A percentile compares a stretch with the other conserved stretches of the same genome.
These are phyloP conservation scores for Emydomyces testavorans DNA, from an alignment of 2,329 filamentous ascomycete genomes.

Conservation along the genomic window DNA sequence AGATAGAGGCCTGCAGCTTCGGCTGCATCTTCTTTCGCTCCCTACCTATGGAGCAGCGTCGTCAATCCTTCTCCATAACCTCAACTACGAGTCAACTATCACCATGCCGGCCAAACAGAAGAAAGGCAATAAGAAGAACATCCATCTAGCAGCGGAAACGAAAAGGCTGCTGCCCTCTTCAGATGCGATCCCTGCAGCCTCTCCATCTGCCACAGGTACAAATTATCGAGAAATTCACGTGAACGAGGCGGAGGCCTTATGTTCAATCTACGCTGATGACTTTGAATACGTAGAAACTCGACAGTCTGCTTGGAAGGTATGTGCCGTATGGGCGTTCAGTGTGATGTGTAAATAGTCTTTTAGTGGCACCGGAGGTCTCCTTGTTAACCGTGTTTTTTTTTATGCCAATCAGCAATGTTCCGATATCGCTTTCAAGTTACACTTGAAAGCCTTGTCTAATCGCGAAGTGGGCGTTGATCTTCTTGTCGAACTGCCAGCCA, in stretches of 20 bases:
- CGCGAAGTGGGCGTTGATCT: conserved; percentile 59
- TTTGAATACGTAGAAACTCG: conserved; percentile 63
- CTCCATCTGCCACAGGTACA: conserved; percentile 32
- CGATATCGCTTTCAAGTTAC: conserved; percentile 69
- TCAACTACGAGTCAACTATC: conserved; percentile 23
- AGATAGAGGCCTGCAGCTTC: conserved; percentile 35
- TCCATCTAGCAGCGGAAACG: conserved; percentile 29
- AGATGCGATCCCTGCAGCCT: conserved; percentile 24
- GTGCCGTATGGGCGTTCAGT: conserved; percentile 18
- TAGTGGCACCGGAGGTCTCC: neutral
- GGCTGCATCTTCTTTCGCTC: conserved; percentile 31
- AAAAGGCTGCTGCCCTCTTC: conserved; percentile 24
- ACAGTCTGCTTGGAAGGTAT: conserved; percentile 71
- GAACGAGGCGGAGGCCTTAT: conserved; percentile 74
- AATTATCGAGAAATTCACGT: conserved; percentile 76
- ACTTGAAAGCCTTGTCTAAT: conserved; percentile 61
- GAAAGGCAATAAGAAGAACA: conserved; percentile 29
- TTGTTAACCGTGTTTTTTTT: conserved; percentile 10
- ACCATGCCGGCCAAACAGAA: conserved; percentile 38
- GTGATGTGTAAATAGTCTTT: neutral
- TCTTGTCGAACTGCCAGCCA: conserved; percentile 72
- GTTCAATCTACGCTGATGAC: conserved; percentile 83
- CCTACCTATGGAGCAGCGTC: conserved; percentile 21
- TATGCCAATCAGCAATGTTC: conserved; percentile 51
- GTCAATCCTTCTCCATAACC: conserved; percentile 20